Conservation (phyloP, 495 filamentous ascomycete genomes). For the Penicillium diatomitis region DNA sequence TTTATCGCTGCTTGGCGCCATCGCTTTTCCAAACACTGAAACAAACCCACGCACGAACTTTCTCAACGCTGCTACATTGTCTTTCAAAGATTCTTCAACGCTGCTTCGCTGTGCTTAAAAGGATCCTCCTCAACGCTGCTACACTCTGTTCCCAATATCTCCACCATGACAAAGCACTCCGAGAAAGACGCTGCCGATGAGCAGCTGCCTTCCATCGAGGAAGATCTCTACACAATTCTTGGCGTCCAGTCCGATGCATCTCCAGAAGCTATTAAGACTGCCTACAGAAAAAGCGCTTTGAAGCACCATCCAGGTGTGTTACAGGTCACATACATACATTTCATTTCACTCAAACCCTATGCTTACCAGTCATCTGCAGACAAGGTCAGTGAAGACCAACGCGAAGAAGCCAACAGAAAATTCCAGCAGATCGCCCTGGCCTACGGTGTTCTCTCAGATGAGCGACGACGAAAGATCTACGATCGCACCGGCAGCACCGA, state of each 20-base stretch:
- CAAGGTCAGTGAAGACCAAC: slow-evolving; percentile 57
- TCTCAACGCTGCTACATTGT: too few species aligned
- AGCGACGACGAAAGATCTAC: slow-evolving; percentile 67
- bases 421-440: slow-evolving; percentile 93
- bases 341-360: background rate
- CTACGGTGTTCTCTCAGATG: slow-evolving; percentile 83
- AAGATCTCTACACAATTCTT: slow-evolving; percentile 86
- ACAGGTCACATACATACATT: background rate
- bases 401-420: slow-evolving; percentile 57
- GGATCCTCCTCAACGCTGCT: too few species aligned
- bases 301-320: slow-evolving; percentile 79
- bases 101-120: too few species aligned
- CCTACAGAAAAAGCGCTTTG: slow-evolving; percentile 83
- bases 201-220: slow-evolving; percentile 40
- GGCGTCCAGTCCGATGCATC: slow-evolving; percentile 58
- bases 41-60: too few species aligned
- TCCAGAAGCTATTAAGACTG: slow-evolving; percentile 82
- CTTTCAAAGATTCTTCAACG: too few species aligned
- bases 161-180: slow-evolving; percentile 13
- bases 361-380: slow-evolving; percentile 31
- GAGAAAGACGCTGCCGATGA: slow-evolving; percentile 12
- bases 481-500: slow-evolving; percentile 81
- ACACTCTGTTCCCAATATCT: background rate
- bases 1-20: background rate
- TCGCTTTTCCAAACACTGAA: too few species aligned